These are phyloP conservation scores for Sutorius australiensis DNA, from an alignment of 768 basidiomycete genomes.

Conservation along the genomic window DNA sequence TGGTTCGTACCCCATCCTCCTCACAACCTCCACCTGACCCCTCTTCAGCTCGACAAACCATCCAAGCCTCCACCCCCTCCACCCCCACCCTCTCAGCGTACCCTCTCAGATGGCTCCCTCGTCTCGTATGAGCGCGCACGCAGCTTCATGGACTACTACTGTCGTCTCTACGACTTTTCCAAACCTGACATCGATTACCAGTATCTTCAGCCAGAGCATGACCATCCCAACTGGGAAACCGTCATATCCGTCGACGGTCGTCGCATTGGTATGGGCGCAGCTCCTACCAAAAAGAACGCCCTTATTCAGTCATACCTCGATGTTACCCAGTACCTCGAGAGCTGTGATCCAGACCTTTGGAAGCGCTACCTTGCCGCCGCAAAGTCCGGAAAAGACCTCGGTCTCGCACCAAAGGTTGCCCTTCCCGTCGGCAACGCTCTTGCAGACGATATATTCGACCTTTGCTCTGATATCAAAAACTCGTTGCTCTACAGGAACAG, in stretches of 20 bases:
- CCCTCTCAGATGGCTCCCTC: conserved; percentile 57
- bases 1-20: conserved; percentile 47
- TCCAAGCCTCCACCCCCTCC: conserved; percentile 18
- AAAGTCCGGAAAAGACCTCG: conserved; percentile 64
- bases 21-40: background rate
- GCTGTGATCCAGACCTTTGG: conserved; percentile 82
- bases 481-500: conserved; percentile 65
- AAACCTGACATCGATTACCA: conserved; percentile 66
- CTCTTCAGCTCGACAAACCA: conserved; percentile 26
- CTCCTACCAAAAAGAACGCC: conserved; percentile 66
- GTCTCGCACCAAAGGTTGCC: conserved; percentile 63
- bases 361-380: conserved; percentile 56
- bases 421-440: conserved; percentile 63
- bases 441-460: conserved; percentile 65
- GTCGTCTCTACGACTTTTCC: conserved; percentile 68
- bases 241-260: conserved; percentile 72
- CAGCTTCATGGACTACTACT: conserved; percentile 95
- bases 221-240: conserved; percentile 56
- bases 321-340: conserved; percentile 81
- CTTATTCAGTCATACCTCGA: conserved; percentile 77
- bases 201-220: conserved; percentile 25
- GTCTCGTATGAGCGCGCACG: conserved; percentile 72
- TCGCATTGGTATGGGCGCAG: conserved; percentile 78
- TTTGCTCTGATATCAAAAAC: conserved; percentile 62
- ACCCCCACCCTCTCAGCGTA: conserved; percentile 20